These are phyloP conservation scores for Chalara sp. DNA, from an alignment of 2,329 filamentous ascomycete genomes.

Conservation along the genomic window DNA sequence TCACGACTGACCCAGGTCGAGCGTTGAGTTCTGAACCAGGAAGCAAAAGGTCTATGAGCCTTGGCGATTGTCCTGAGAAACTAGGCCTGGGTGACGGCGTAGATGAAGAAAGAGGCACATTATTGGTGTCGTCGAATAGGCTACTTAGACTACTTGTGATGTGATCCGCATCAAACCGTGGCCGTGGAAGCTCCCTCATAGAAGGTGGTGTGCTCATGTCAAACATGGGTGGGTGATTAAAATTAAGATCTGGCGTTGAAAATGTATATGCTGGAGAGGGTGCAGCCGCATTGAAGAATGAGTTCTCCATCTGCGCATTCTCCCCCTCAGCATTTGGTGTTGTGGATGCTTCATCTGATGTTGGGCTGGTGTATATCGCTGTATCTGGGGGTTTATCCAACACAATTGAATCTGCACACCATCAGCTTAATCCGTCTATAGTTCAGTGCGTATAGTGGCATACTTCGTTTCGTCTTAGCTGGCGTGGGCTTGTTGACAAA, in stretches of 20 bases:
- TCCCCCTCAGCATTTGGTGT: conserved; percentile 16
- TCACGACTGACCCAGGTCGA: conserved; percentile 18
- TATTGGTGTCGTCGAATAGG: conserved; percentile 30
- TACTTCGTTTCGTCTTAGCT: conserved; percentile 21
- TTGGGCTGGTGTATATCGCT: conserved; percentile 11
- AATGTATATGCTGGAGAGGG: conserved; percentile 13
- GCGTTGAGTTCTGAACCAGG: conserved; percentile 40
- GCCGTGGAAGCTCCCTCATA: conserved; percentile 18
- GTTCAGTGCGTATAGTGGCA: not conserved
- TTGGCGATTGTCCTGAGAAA: conserved; percentile 39
- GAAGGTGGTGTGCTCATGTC: conserved; percentile 26
- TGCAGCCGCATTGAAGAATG: conserved; percentile 22
- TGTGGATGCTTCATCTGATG: conserved; percentile 18
- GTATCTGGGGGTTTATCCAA: conserved; percentile 16
- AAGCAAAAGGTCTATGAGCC: conserved; percentile 39
- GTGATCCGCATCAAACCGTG: conserved; percentile 27
- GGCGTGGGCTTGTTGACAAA: conserved; percentile 36
- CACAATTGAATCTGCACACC: conserved; percentile 5
- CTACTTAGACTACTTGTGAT: conserved; percentile 29
- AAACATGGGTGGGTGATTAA: conserved; percentile 23
- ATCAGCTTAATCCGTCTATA: conserved; percentile 9
- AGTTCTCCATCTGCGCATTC: conserved; percentile 23
- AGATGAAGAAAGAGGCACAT: conserved; percentile 1
- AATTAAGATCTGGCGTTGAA: conserved; percentile 15
- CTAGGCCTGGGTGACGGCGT: conserved; percentile 23